Conservation (phyloP, 1,139 yeast species). For the Kluyveromyces marxianus region DNA sequence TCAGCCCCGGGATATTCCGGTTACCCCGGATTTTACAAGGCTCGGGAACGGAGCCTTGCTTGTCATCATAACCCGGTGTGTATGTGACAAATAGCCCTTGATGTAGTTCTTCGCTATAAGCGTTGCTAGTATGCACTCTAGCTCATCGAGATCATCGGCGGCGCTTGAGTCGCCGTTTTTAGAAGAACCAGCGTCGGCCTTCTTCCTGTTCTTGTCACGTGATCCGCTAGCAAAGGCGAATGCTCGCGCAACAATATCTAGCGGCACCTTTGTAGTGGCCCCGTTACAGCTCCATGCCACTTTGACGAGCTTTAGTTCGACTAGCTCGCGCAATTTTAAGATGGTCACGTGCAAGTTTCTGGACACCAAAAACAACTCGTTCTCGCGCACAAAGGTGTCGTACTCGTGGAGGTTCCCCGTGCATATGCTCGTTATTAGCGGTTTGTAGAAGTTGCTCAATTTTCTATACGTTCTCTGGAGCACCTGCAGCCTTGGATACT, state of each 20-base stretch:
- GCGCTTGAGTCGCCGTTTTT: neutral
- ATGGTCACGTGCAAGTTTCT: slow-evolving; percentile 59
- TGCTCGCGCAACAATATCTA: slow-evolving; percentile 16
- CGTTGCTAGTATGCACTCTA: slow-evolving; percentile 68
- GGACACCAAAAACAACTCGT: slow-evolving; percentile 47
- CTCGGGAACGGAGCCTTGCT: slow-evolving; percentile 72
- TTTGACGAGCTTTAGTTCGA: slow-evolving; percentile 47
- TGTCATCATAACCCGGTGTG: slow-evolving; percentile 64
- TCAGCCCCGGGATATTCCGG: no score
- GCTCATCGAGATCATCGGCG: slow-evolving; percentile 37
- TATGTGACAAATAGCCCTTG: slow-evolving; percentile 81
- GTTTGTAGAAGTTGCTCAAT: slow-evolving; percentile 39
- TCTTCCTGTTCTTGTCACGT: no score
- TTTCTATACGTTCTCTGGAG: slow-evolving; percentile 8
- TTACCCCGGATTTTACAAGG: slow-evolving; percentile 3
- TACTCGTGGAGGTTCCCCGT: slow-evolving; percentile 50
- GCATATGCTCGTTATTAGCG: slow-evolving; percentile 42
- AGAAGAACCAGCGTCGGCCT: no score
- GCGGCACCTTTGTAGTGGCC: slow-evolving; percentile 16
- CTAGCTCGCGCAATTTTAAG: slow-evolving; percentile 45
- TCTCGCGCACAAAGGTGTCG: slow-evolving; percentile 37
- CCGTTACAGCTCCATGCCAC: slow-evolving; percentile 33
- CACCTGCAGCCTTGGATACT: slow-evolving; percentile 33
- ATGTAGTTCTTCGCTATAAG: slow-evolving; percentile 55
- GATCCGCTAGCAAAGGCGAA: slow-evolving; percentile 10